Evolutionary conservation across 768 basidiomycete genomes (phyloP), one percentile per base, ranked within the genome.

Genomic region (Boletales sp.): DNA sequence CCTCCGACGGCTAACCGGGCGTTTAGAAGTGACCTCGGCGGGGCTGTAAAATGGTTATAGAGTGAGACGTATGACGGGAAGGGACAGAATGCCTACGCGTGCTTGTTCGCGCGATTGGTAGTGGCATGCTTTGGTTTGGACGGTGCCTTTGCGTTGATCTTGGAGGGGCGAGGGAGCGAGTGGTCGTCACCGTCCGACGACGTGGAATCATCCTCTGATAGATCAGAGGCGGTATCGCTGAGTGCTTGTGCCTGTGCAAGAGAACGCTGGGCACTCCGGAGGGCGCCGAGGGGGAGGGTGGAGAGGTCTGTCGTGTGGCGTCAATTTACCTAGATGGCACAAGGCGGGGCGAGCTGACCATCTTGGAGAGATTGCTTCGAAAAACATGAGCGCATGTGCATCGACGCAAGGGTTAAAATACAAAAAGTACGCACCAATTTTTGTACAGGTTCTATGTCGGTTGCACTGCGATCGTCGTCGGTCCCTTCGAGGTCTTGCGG

Each of bases 1-100:
- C 49, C 91, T 72, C 46, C 76, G 76, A 18, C 94, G 81, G 7
- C 85, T 81, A 14, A 94, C 89, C 2, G 90, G 90, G 58, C 78
- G 80, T 67, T 94, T 97, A 0, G 93, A 91, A 14, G 87, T 86
- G 45, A 90, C 74, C 57, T 92, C 91, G 30, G 72, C 76, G 1
- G 94, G 94, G 2, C 94, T 94, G 44, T 27, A 40, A 21, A 38
- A 17, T 7, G 21, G 36, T 21, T 51, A 18, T 51, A 56, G 43
- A 24, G 36, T 19, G 40, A 49, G 18, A 30, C 11, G 36, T 8
- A 13, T 41, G 14, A n/a, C 36, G 35, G 52, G 32, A 29, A 34
- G 13, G n/a, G 27, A 5, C 19, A 13, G 39, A 24, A 13, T 21
- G 77, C 91, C 54, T 69, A 94, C 94, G 94, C 91, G 69, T 95